Conservation (phyloP, 257 asterid species). For the Fraxinus cuspidata region DNA sequence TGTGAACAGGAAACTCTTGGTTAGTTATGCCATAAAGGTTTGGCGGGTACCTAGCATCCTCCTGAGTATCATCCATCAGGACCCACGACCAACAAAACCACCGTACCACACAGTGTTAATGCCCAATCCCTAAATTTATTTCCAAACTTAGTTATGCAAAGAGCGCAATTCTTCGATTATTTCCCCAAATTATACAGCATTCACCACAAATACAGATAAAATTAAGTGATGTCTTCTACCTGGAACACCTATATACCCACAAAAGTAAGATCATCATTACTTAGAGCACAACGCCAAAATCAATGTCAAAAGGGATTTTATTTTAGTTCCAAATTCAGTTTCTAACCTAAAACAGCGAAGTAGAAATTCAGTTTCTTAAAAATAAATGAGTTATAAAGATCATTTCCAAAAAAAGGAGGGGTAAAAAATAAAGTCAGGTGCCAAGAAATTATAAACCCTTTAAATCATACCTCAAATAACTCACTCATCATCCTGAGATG, state of each 20-base stretch:
- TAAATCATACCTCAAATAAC: constrained; percentile 29
- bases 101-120: background rate
- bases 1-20: constrained; percentile 27
- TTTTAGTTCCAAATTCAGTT: background rate
- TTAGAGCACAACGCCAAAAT: background rate
- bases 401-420: too few species aligned
- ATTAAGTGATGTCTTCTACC: constrained; percentile 10
- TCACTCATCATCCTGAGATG: constrained; percentile 12
- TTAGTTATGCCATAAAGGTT: constrained; percentile 36
- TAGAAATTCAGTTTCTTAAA: constrained; percentile 10
- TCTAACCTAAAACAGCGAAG: background rate
- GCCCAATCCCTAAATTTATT: constrained; percentile 11
- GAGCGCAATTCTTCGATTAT: background rate
- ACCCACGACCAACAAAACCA: constrained; percentile 21
- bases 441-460: constrained; percentile 11
- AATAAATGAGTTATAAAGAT: background rate
- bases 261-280: constrained; percentile 7
- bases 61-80: constrained; percentile 56
- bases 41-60: constrained; percentile 53
- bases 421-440: too few species aligned
- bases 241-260: constrained; percentile 19
- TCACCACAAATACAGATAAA: background rate
- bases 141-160: constrained; percentile 4
- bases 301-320: background rate
- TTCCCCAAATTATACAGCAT: background rate